These are phyloP conservation scores for Trichosporon asahii DNA, from an alignment of 1,284 basidiomycete species.

Conservation along the genomic window DNA sequence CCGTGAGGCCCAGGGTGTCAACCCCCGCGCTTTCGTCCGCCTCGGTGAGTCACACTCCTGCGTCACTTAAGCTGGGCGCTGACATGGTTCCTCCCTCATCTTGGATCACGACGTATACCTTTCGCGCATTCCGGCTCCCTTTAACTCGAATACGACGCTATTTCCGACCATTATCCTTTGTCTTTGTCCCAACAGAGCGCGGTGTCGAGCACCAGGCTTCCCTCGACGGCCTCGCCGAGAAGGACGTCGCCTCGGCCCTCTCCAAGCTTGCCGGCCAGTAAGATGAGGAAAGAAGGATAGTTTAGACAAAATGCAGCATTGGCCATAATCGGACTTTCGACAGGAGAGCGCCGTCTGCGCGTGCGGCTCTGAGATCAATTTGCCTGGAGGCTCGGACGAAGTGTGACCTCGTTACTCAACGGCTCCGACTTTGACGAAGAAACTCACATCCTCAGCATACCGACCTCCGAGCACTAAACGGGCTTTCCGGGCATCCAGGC, in stretches of 20 bases:
- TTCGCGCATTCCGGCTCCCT: not conserved
- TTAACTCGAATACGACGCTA: not conserved
- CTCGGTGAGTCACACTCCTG: constrained; percentile 76
- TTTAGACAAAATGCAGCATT: constrained; percentile 10
- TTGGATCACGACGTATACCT: no score
- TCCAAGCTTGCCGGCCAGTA: constrained; percentile 38
- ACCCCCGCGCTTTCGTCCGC: constrained; percentile 81
- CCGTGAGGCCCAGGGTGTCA: constrained; percentile 82
- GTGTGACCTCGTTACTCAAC: no score
- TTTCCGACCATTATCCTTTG: no score
- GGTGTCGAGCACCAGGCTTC: constrained; percentile 46
- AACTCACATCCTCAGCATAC: no score
- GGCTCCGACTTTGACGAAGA: no score
- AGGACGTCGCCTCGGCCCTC: constrained; percentile 44
- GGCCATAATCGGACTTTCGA: not conserved
- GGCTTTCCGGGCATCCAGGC: no score
- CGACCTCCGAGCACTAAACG: no score
- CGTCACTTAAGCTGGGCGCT: not conserved
- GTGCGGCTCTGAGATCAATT: no score
- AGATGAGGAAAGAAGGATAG: constrained; percentile 2
- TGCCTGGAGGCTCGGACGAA: no score
- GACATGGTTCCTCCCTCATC: not conserved
- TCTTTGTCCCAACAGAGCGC: constrained; percentile 34
- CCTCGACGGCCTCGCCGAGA: constrained; percentile 44
- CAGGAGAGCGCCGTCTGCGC: not conserved